phyloP scores from a whole-genome alignment of 108 stramenopile species.

The Skeletonema tropicum region DNA sequence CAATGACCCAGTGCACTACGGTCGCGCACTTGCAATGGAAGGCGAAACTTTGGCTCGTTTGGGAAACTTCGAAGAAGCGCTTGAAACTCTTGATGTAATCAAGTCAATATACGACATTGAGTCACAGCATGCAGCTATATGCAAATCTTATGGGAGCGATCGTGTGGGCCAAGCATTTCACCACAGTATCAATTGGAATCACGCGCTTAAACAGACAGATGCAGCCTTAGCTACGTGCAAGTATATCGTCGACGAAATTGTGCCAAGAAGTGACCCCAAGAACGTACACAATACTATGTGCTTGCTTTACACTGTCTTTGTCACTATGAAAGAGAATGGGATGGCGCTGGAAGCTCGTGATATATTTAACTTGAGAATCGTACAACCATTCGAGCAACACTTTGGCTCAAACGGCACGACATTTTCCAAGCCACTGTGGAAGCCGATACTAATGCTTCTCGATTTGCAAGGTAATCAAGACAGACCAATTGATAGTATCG shows the following conservation, averaged over 20 bases:
- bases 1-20: conserved; percentile 60
- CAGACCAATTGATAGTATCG: conserved; percentile 29
- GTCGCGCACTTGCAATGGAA: conserved; percentile 69
- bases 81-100: conserved; percentile 47
- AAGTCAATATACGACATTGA: conserved; percentile 59
- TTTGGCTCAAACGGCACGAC: conserved; percentile 55
- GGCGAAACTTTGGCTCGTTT: conserved; percentile 58
- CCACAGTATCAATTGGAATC: conserved; percentile 53
- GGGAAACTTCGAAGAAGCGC: conserved; percentile 58
- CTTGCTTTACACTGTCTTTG: conserved; percentile 54
- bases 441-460: conserved; percentile 59
- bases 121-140: conserved; percentile 54
- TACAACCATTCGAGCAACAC: conserved; percentile 49
- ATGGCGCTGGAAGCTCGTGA: conserved; percentile 45
- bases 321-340: conserved; percentile 61
- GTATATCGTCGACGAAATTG: conserved; percentile 51
- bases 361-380: conserved; percentile 44
- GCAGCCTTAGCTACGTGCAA: conserved; percentile 53
- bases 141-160: conserved; percentile 66
- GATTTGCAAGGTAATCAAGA: conserved; percentile 46
- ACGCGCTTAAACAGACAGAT: conserved; percentile 39
- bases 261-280: conserved; percentile 62
- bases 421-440: conserved; percentile 52
- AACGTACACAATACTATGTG: conserved; percentile 64
- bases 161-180: conserved; percentile 58